These are phyloP conservation scores for Trypanosoma rangeli DNA, from an alignment of 208 protist species.

Conservation along the genomic window DNA sequence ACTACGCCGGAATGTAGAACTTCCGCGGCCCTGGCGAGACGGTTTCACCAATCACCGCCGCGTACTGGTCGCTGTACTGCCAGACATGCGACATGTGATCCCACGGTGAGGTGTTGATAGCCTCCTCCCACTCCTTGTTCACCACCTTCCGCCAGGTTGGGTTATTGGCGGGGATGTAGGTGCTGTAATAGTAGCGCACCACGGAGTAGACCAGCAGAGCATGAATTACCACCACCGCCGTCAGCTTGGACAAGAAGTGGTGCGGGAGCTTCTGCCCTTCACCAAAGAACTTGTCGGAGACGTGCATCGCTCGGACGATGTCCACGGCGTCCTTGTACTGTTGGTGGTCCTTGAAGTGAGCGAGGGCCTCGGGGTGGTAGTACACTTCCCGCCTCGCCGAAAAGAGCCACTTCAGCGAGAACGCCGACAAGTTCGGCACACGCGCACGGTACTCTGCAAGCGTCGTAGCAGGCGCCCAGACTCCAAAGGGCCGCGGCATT, in stretches of 20 bases:
- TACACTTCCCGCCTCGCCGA: slow-evolving; percentile 64
- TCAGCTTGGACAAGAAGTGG: slow-evolving; percentile 47
- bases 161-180: slow-evolving; percentile 78
- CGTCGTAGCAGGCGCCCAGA: slow-evolving; percentile 84
- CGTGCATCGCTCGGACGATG: slow-evolving; percentile 71
- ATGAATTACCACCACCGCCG: slow-evolving; percentile 38
- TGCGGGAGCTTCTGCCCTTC: slow-evolving; percentile 76
- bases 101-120: slow-evolving; percentile 89
- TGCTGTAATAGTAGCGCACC: slow-evolving; percentile 76
- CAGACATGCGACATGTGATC: slow-evolving; percentile 91
- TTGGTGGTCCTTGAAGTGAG: slow-evolving; percentile 86
- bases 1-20: slow-evolving; percentile 83
- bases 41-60: slow-evolving; percentile 62
- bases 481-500: slow-evolving; percentile 90
- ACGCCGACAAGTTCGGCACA: slow-evolving; percentile 56
- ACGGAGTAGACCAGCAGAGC: slow-evolving; percentile 43
- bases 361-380: slow-evolving; percentile 81
- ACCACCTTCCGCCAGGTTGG: slow-evolving; percentile 88
- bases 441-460: slow-evolving; percentile 82
- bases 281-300: slow-evolving; percentile 85
- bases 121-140: slow-evolving; percentile 93
- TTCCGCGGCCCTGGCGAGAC: slow-evolving; percentile 53
- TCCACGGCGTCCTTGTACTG: slow-evolving; percentile 87
- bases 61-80: slow-evolving; percentile 86
- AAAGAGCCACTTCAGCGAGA: slow-evolving; percentile 53